Conservation (phyloP, 352 stramenopile genomes). For the Phytophthora fragariae region DNA sequence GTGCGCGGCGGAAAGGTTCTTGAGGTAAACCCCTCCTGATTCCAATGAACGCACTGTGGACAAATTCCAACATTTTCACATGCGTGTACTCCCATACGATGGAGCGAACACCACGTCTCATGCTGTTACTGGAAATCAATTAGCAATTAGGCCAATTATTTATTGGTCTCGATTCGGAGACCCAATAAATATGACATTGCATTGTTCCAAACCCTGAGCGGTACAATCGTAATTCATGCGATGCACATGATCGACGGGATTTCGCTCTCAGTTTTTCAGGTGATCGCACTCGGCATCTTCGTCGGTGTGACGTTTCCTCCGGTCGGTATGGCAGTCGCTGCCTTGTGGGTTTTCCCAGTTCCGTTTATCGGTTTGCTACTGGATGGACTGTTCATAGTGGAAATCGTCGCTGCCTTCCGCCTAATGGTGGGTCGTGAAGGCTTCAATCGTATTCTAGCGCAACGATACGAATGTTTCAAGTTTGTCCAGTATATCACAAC, state of each 20-base stretch:
- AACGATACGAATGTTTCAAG: neutral
- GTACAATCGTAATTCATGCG: neutral
- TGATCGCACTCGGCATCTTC: neutral
- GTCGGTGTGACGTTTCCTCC: neutral
- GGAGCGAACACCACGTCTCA: too few relatives aligned
- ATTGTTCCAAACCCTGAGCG: too few relatives aligned
- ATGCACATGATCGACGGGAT: slow-evolving; percentile 12
- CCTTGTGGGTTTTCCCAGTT: slow-evolving; percentile 3
- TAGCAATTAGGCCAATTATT: too few relatives aligned
- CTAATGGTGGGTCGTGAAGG: neutral
- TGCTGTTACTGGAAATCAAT: too few relatives aligned
- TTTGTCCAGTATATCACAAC: neutral
- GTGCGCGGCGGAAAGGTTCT: too few relatives aligned
- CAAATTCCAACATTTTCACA: too few relatives aligned
- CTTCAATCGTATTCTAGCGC: neutral
- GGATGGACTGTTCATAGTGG: neutral
- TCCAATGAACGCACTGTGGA: too few relatives aligned
- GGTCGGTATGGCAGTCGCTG: slow-evolving; percentile 1
- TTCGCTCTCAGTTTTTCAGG: neutral
- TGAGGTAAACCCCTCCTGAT: too few relatives aligned
- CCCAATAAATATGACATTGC: too few relatives aligned
- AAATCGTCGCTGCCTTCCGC: neutral
- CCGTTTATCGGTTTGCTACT: slow-evolving; percentile 7
- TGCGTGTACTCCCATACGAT: too few relatives aligned
- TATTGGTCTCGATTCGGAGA: too few relatives aligned